Evolutionary conservation across 1,284 basidiomycete genomes (phyloP).

Genomic region (Moniliophthora roreri): DNA sequence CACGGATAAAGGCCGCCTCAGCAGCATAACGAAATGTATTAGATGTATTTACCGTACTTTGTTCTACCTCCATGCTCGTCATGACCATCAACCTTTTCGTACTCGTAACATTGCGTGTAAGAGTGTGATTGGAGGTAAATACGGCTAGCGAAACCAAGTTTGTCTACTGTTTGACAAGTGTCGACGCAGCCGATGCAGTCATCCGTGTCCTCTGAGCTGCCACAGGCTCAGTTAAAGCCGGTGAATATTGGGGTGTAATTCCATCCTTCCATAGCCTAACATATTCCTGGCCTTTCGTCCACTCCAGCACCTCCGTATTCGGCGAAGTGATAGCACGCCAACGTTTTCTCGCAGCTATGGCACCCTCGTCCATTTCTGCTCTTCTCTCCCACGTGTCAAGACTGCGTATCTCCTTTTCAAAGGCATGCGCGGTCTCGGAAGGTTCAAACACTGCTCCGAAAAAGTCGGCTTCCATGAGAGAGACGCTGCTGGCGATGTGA

Average conservation of each 20-base stretch:
- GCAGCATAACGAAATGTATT: constrained; percentile 7
- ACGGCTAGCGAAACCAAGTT: not conserved
- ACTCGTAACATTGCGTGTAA: not conserved
- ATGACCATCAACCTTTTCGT: not conserved
- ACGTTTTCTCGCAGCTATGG: constrained; percentile 65
- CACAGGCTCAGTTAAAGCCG: constrained; percentile 42
- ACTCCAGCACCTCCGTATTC: constrained; percentile 44
- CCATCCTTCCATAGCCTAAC: constrained; percentile 70
- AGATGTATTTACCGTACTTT: constrained; percentile 15
- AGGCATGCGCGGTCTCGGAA: constrained; percentile 60
- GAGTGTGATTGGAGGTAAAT: too few relatives aligned
- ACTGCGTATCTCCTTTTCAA: constrained; percentile 61
- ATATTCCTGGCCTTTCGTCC: constrained; percentile 72
- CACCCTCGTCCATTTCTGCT: constrained; percentile 56
- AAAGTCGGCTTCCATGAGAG: constrained; percentile 78
- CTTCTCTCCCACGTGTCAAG: constrained; percentile 59
- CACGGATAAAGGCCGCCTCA: constrained; percentile 36
- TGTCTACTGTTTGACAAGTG: not conserved
- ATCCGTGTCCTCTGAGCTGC: constrained; percentile 5
- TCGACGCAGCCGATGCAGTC: too few relatives aligned
- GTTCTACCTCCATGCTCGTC: not conserved
- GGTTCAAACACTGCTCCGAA: constrained; percentile 73
- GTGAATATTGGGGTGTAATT: constrained; percentile 62
- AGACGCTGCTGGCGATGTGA: constrained; percentile 75
- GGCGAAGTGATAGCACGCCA: constrained; percentile 70